Conservation (phyloP, 805 yeast species). For the Diddensiella santjacobensis region DNA sequence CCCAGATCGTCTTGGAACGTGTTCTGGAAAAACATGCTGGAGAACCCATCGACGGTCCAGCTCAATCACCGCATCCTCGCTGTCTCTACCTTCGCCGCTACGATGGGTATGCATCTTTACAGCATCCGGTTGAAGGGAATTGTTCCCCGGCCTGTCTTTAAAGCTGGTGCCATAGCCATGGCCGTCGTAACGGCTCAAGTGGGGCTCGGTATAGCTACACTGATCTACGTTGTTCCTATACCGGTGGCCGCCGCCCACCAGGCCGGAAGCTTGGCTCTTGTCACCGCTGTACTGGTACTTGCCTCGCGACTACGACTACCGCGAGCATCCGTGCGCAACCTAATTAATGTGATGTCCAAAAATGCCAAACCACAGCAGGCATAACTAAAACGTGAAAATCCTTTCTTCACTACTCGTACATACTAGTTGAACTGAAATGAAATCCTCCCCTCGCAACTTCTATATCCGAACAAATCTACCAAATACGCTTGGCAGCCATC, state of each 20-base stretch:
- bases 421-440: background rate
- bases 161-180: slow-evolving; percentile 61
- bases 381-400: background rate
- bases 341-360: slow-evolving; percentile 14
- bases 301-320: slow-evolving; percentile 59
- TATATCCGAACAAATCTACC: too few species aligned
- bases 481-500: slow-evolving; percentile 73
- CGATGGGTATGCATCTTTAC: slow-evolving; percentile 67
- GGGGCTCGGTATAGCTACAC: slow-evolving; percentile 78
- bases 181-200: slow-evolving; percentile 84
- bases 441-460: background rate
- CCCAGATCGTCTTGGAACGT: slow-evolving; percentile 31
- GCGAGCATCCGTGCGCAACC: slow-evolving; percentile 30
- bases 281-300: slow-evolving; percentile 71
- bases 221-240: slow-evolving; percentile 84
- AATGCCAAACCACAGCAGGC: slow-evolving; percentile 5
- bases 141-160: slow-evolving; percentile 56
- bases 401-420: slow-evolving; percentile 1
- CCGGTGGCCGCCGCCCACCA: slow-evolving; percentile 94
- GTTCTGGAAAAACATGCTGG: slow-evolving; percentile 89
- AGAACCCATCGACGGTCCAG: slow-evolving; percentile 95
- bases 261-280: slow-evolving; percentile 88
- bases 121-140: slow-evolving; percentile 51
- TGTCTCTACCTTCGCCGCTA: slow-evolving; percentile 67
- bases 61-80: slow-evolving; percentile 86